These are phyloP conservation scores for Yamadazyma dendronema DNA, from an alignment of 1,139 yeast species.

Conservation along the genomic window DNA sequence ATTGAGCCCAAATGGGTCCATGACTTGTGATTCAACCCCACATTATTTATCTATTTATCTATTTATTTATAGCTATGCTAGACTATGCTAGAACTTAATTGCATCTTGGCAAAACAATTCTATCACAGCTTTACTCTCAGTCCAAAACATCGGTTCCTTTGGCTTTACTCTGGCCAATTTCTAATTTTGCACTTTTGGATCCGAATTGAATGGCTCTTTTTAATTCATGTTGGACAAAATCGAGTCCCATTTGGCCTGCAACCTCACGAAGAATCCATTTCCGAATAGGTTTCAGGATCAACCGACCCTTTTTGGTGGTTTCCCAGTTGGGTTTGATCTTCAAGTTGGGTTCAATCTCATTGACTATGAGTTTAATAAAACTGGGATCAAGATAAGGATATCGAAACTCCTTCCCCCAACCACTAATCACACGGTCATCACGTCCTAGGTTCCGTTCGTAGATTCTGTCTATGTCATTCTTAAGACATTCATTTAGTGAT, in stretches of 20 bases:
- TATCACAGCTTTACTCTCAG: too few relatives aligned
- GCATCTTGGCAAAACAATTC: too few relatives aligned
- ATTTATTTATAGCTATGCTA: too few relatives aligned
- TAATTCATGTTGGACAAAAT: constrained; percentile 66
- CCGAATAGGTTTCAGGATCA: constrained; percentile 36
- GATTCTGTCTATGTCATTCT: constrained; percentile 67
- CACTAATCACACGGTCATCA: constrained; percentile 82
- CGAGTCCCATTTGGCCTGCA: constrained; percentile 53
- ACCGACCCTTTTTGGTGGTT: constrained; percentile 29
- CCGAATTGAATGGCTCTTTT: constrained; percentile 98
- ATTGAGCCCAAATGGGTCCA: constrained; percentile 50
- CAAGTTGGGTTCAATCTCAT: constrained; percentile 48
- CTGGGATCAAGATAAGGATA: constrained; percentile 79
- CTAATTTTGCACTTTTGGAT: constrained; percentile 91
- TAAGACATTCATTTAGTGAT: constrained; percentile 48
- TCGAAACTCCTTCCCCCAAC: constrained; percentile 88
- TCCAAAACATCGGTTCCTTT: constrained; percentile 57
- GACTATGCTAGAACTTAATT: too few relatives aligned
- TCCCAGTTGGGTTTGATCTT: constrained; percentile 42
- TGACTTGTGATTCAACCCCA: constrained; percentile 26
- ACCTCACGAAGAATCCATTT: constrained; percentile 64
- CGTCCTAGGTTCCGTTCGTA: constrained; percentile 82
- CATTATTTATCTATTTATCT: too few relatives aligned
- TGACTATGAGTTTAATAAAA: constrained; percentile 54
- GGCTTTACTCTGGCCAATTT: constrained; percentile 61